Conservation (phyloP, 2,329 filamentous ascomycete species). For the Lecanicillium sp. region DNA sequence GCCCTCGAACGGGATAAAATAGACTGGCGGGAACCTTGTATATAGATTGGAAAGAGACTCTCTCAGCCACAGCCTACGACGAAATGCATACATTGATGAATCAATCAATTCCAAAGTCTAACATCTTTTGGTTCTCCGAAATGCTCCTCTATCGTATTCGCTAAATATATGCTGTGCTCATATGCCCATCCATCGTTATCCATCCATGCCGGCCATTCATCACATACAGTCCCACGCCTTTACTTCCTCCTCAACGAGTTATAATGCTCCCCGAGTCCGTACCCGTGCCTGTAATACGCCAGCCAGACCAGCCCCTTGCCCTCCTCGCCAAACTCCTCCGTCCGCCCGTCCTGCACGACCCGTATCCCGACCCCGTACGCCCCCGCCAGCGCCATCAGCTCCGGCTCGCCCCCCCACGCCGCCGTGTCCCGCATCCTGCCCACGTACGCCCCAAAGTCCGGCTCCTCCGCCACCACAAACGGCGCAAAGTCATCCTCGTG, state of each 20-base stretch:
- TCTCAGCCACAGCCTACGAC: no score
- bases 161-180: no score
- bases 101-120: not conserved
- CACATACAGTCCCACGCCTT: no score
- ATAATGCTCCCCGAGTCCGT: constrained; percentile 94
- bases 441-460: constrained; percentile 64
- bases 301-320: constrained; percentile 66
- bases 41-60: not conserved
- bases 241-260: constrained; percentile 65
- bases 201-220: constrained; percentile 1
- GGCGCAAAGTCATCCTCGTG: constrained; percentile 77
- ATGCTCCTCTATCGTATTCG: no score
- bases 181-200: not conserved
- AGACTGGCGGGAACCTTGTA: not conserved
- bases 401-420: constrained; percentile 93
- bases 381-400: constrained; percentile 77
- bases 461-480: constrained; percentile 77
- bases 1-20: no score
- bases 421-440: constrained; percentile 76
- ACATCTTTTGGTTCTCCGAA: no score
- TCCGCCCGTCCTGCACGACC: constrained; percentile 77
- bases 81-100: no score
- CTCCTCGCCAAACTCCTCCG: constrained; percentile 61
- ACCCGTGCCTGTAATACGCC: constrained; percentile 91
- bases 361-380: constrained; percentile 75